These are phyloP conservation scores for Plicaturopsis crispa DNA, from an alignment of 768 basidiomycete genomes.

Conservation along the genomic window DNA sequence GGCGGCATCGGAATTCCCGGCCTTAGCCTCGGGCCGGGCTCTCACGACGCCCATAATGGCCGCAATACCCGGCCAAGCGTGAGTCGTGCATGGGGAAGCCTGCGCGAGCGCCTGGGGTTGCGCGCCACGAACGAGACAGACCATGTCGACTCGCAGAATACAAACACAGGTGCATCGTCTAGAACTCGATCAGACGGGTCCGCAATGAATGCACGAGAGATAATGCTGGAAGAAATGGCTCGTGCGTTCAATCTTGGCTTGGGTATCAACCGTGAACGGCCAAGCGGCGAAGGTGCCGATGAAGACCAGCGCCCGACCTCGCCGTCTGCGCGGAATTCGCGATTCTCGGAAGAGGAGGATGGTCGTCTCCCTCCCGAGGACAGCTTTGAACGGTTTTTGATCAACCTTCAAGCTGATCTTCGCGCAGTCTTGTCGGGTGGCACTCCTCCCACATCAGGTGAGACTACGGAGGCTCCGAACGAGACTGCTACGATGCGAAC, in stretches of 20 bases:
- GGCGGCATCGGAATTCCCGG: conserved; percentile 21
- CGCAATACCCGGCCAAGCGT: conserved; percentile 30
- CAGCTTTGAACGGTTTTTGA: conserved; percentile 75
- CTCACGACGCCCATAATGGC: conserved; percentile 2
- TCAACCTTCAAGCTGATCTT: conserved; percentile 72
- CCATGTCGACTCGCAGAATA: conserved; percentile 6
- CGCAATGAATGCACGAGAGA: conserved; percentile 48
- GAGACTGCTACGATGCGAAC: too few species aligned
- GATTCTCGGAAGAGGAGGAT: not conserved
- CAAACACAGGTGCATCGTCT: not conserved
- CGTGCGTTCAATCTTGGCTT: conserved; percentile 40
- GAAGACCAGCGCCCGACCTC: not conserved
- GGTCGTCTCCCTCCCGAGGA: conserved; percentile 40
- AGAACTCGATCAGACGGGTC: conserved; percentile 7
- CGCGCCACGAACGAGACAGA: conserved; percentile 20
- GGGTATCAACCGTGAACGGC: conserved; percentile 11
- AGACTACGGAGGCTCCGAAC: too few species aligned
- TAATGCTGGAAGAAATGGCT: conserved; percentile 52
- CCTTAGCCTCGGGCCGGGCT: conserved; percentile 9
- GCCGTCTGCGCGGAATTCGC: not conserved
- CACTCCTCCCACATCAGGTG: too few species aligned
- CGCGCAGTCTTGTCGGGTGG: conserved; percentile 50
- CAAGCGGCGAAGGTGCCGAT: not conserved
- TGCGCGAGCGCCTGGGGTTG: conserved; percentile 62
- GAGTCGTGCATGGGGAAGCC: conserved; percentile 59